These are phyloP conservation scores for Phytophthora gonapodyides DNA, from an alignment of 352 stramenopile species.

Conservation along the genomic window DNA sequence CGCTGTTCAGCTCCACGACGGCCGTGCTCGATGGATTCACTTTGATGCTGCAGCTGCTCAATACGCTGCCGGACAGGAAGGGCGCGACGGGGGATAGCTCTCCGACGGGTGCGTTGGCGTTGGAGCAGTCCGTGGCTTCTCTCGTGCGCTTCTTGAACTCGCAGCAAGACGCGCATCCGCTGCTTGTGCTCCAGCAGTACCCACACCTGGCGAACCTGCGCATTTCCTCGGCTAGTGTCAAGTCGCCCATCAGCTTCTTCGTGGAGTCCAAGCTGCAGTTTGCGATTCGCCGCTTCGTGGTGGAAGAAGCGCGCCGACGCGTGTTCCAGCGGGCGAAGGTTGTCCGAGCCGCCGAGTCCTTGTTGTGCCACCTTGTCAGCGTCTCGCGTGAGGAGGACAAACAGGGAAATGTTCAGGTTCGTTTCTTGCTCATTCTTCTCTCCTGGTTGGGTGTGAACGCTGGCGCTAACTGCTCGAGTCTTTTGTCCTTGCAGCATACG, in stretches of 20 bases:
- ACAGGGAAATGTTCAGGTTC: conserved; percentile 74
- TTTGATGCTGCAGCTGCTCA: conserved; percentile 57
- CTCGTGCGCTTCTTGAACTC: conserved; percentile 43
- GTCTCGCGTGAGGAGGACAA: conserved; percentile 62
- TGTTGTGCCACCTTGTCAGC: conserved; percentile 67
- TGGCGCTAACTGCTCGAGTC: not conserved
- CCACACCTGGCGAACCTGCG: conserved; percentile 56
- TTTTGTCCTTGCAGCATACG: conserved; percentile 52
- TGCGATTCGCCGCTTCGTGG: conserved; percentile 56
- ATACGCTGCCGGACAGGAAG: conserved; percentile 47
- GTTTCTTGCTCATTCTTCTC: conserved; percentile 13
- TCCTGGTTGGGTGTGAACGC: not conserved
- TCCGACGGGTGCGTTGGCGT: conserved; percentile 28
- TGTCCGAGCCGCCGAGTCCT: conserved; percentile 47
- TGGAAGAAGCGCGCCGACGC: conserved; percentile 54
- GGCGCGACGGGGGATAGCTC: conserved; percentile 30
- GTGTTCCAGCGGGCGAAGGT: conserved; percentile 55
- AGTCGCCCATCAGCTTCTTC: conserved; percentile 51
- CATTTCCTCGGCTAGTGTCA: conserved; percentile 48
- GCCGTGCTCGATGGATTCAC: conserved; percentile 56
- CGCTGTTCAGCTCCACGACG: conserved; percentile 47
- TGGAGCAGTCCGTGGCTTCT: conserved; percentile 48
- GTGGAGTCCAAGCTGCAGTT: conserved; percentile 62
- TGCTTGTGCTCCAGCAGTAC: conserved; percentile 56
- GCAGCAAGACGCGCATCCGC: conserved; percentile 38